Conservation (phyloP, 192 early-diverging fungal species). For the Coemansia sp. region DNA sequence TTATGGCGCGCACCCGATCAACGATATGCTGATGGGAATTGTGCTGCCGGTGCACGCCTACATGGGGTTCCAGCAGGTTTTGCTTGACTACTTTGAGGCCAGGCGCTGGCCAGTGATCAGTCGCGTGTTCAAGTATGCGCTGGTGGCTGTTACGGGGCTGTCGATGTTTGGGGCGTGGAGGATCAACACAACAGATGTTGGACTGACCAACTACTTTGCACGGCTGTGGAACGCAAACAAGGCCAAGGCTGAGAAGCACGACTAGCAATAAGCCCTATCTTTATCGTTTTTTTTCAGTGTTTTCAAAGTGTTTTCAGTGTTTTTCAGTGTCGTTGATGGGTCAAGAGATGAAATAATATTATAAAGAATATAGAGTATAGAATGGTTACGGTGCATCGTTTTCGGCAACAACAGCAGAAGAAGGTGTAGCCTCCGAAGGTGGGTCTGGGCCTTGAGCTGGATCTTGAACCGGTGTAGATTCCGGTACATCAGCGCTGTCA, state of each 20-base stretch:
- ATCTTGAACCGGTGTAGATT: neutral
- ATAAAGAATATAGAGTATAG: neutral
- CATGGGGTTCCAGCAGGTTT: slow-evolving; percentile 74
- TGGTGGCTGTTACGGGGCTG: slow-evolving; percentile 70
- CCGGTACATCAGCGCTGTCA: neutral
- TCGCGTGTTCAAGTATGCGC: slow-evolving; percentile 63
- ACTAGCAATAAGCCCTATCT: neutral
- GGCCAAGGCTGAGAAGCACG: slow-evolving; percentile 15
- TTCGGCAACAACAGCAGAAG: neutral
- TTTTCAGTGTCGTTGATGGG: no score
- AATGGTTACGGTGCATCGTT: no score
- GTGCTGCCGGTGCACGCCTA: slow-evolving; percentile 90
- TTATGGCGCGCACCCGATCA: slow-evolving; percentile 80
- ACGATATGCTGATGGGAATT: slow-evolving; percentile 87
- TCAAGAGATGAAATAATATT: neutral
- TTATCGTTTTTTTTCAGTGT: neutral
- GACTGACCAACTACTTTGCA: slow-evolving; percentile 85
- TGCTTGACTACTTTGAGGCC: slow-evolving; percentile 82
- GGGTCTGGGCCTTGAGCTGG: neutral
- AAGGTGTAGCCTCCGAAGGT: neutral
- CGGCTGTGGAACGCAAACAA: slow-evolving; percentile 77
- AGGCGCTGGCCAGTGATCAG: slow-evolving; percentile 64
- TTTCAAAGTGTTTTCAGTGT: no score
- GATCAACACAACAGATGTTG: slow-evolving; percentile 96
- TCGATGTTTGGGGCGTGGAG: slow-evolving; percentile 83